Percentiles rank a stretch among this genome's conserved stretches.
Conservation (phyloP, 805 yeast genomes). For the Isabelozyma gotoi region DNA sequence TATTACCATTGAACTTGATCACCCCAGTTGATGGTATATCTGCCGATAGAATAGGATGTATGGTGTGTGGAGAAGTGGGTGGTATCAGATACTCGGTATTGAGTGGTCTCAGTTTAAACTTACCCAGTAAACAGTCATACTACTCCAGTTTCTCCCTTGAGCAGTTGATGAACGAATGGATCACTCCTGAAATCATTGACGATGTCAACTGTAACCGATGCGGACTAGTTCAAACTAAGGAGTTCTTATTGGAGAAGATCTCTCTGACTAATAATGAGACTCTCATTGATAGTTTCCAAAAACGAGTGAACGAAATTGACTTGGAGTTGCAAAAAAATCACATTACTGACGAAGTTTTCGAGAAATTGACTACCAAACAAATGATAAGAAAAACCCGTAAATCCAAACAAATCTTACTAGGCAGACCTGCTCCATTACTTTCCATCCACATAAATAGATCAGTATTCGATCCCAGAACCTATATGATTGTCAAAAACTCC, state of each 20-base stretch:
- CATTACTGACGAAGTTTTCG: constrained; percentile 78
- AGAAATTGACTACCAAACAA: constrained; percentile 68
- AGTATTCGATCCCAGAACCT: constrained; percentile 86
- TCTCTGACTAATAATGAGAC: constrained; percentile 36
- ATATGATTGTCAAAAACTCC: constrained; percentile 78
- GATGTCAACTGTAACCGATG: constrained; percentile 96
- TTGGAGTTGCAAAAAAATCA: constrained; percentile 60
- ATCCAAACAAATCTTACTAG: constrained; percentile 76
- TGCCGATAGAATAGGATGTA: constrained; percentile 88
- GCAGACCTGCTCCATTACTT: constrained; percentile 80
- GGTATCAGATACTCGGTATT: constrained; percentile 83
- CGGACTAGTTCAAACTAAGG: constrained; percentile 63
- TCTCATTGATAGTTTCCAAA: constrained; percentile 25
- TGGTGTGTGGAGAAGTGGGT: constrained; percentile 89
- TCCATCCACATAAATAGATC: constrained; percentile 90
- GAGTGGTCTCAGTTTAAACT: constrained; percentile 69
- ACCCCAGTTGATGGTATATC: constrained; percentile 92
- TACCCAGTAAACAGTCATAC: constrained; percentile 47
- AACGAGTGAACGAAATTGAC: constrained; percentile 30
- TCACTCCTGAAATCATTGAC: constrained; percentile 78
- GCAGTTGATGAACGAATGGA: constrained; percentile 64
- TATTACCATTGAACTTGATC: constrained; percentile 54
- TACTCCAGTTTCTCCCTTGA: constrained; percentile 39
- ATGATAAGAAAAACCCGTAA: constrained; percentile 75
- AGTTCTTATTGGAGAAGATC: constrained; percentile 45